Evolutionary conservation across 495 filamentous ascomycete species (phyloP).

Genomic region (Penicillium steckii): DNA sequence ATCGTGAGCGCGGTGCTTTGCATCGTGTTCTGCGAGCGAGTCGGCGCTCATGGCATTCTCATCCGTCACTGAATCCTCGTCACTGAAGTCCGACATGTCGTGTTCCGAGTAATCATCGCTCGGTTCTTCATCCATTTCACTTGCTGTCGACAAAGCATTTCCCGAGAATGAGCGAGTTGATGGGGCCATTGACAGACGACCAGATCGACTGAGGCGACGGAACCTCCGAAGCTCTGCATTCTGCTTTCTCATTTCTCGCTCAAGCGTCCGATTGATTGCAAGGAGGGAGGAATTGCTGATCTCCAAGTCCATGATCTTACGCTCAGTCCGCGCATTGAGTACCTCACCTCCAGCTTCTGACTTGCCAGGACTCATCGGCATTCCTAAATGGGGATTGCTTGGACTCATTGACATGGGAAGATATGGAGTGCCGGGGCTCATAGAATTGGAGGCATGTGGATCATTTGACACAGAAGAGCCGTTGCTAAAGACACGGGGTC

Average conservation of each 20-base stretch:
- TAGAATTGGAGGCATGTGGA: conserved; percentile 28
- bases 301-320: conserved; percentile 95
- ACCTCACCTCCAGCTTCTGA: conserved; percentile 58
- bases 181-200: conserved; percentile 60
- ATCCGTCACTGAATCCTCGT: conserved; percentile 43
- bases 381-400: conserved; percentile 21
- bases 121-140: conserved; percentile 35
- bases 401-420: conserved; percentile 42
- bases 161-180: conserved; percentile 46
- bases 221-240: conserved; percentile 83
- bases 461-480: conserved; percentile 34
- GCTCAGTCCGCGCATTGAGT: conserved; percentile 81
- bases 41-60: conserved; percentile 34
- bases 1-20: conserved; percentile 51
- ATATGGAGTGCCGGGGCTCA: conserved; percentile 36
- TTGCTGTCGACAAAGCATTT: conserved; percentile 32
- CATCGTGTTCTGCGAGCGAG: conserved; percentile 41
- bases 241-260: conserved; percentile 88
- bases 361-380: conserved; percentile 45
- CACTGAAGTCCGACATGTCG: conserved; percentile 45
- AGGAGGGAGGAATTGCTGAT: conserved; percentile 95
- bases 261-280: conserved; percentile 93
- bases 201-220: conserved; percentile 74
- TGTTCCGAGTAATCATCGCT: conserved; percentile 41
- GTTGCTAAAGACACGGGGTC: conserved; percentile 43